phyloP scores from a whole-genome alignment of 2,329 filamentous ascomycete genomes.

The Hyphodiscus sp. region DNA sequence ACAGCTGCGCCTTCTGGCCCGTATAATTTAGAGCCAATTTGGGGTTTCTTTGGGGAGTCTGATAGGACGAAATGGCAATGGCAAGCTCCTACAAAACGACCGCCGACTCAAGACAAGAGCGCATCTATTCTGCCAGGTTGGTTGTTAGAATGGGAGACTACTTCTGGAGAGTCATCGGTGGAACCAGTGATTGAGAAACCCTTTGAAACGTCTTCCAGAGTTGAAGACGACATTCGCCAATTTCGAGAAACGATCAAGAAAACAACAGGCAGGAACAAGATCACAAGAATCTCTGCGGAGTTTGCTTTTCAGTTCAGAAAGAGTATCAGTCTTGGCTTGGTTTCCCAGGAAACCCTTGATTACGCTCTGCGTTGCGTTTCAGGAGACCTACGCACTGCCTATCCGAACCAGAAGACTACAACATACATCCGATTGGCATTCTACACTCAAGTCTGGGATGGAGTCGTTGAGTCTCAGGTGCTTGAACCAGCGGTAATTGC shows the following conservation, averaged over 20 bases:
- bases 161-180: background rate
- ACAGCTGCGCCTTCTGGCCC: conserved; percentile 16
- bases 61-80: conserved; percentile 27
- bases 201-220: background rate
- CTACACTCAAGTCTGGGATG: conserved; percentile 23
- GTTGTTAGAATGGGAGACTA: conserved; percentile 15
- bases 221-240: conserved; percentile 8
- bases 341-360: conserved; percentile 11
- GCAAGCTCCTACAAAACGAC: conserved; percentile 23
- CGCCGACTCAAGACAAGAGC: conserved; percentile 1
- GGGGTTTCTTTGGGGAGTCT: conserved; percentile 18
- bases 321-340: conserved; percentile 18
- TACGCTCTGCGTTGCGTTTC: conserved; percentile 8
- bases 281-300: conserved; percentile 8
- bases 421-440: conserved; percentile 12
- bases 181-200: background rate
- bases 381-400: conserved; percentile 5
- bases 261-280: background rate
- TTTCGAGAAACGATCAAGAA: conserved; percentile 11
- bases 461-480: conserved; percentile 20
- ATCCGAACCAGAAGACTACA: background rate
- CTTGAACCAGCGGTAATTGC: conserved; percentile 15
- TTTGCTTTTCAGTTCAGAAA: conserved; percentile 21
- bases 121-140: conserved; percentile 14
- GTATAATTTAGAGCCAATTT: conserved; percentile 11